phyloP scores from a whole-genome alignment of 306 rosid species.

The Gleditsia sinensis region DNA sequence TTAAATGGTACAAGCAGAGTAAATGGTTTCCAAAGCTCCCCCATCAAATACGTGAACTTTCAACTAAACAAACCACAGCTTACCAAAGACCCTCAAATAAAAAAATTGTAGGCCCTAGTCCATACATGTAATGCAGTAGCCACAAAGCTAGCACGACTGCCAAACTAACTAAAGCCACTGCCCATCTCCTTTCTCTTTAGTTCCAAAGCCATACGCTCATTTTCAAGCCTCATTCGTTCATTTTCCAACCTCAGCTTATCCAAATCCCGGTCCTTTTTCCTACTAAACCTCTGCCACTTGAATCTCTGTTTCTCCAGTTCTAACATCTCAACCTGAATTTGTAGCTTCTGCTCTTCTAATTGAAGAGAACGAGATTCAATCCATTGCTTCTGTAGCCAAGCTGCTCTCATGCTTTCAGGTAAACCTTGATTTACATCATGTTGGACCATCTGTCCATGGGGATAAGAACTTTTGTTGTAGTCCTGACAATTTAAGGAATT shows the following conservation, averaged over 20 bases:
- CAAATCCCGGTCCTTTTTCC: conserved; percentile 80
- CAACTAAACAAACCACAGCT: conserved; percentile 37
- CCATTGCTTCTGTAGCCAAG: conserved; percentile 77
- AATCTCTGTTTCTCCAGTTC: conserved; percentile 79
- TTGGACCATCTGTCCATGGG: conserved; percentile 43
- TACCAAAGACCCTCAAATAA: conserved; percentile 3
- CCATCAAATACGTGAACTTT: conserved; percentile 33
- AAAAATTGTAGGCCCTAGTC: conserved; percentile 18
- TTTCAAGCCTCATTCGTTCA: conserved; percentile 86
- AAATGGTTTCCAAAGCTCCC: conserved; percentile 29
- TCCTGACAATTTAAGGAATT: conserved; percentile 56
- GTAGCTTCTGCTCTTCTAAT: conserved; percentile 83
- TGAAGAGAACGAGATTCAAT: conserved; percentile 64
- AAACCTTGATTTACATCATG: conserved; percentile 53
- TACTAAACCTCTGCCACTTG: conserved; percentile 81
- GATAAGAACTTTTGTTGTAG: conserved; percentile 48
- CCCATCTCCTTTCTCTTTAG: conserved; percentile 67
- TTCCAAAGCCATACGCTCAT: conserved; percentile 69
- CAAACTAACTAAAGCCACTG: conserved; percentile 51
- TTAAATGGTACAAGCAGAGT: conserved; percentile 23
- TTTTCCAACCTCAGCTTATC: conserved; percentile 83
- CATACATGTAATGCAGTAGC: conserved; percentile 25
- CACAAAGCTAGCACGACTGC: conserved; percentile 27
- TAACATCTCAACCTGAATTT: conserved; percentile 72
- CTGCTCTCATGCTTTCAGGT: conserved; percentile 58